A percentile compares a stretch with the other conserved stretches of the same genome.
Evolutionary conservation across 139 green algal genomes (phyloP).

Genomic region (Tetratostichococcus sp.): DNA sequence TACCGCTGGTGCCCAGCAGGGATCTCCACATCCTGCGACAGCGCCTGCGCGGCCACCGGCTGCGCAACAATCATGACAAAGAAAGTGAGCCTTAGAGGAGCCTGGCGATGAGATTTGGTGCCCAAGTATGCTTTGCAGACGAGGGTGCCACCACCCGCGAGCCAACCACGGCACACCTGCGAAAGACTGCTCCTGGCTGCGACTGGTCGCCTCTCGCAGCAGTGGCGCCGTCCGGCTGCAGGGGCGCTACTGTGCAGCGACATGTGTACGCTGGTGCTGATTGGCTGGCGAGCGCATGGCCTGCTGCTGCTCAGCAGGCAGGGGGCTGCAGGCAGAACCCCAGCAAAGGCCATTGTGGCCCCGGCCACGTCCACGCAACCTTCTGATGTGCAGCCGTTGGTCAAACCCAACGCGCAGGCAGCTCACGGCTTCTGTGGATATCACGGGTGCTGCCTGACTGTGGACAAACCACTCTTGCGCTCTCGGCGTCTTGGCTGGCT

Average conservation of each 20-base stretch:
- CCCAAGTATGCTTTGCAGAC: too few relatives aligned
- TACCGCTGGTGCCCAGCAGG: not conserved
- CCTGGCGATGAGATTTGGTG: too few relatives aligned
- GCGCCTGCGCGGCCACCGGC: not conserved
- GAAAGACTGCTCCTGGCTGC: not conserved
- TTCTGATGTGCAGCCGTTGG: too few relatives aligned
- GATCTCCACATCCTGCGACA: not conserved
- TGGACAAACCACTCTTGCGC: too few relatives aligned
- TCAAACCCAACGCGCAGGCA: too few relatives aligned
- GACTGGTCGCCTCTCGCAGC: not conserved
- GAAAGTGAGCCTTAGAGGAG: too few relatives aligned
- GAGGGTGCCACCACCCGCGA: too few relatives aligned
- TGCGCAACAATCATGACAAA: not conserved
- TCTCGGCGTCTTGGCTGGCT: too few relatives aligned
- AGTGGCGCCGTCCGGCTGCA: not conserved
- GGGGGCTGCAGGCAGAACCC: not conserved
- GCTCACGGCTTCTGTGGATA: too few relatives aligned
- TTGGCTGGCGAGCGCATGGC: not conserved
- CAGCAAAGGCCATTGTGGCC: not conserved
- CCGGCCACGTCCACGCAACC: too few relatives aligned
- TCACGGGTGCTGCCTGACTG: too few relatives aligned
- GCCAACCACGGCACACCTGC: not conserved
- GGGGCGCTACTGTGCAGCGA: not conserved
- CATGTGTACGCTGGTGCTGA: not conserved
- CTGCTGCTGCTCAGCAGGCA: not conserved